These are phyloP conservation scores for Leccinum truebloodii DNA, from an alignment of 768 basidiomycete genomes.

Conservation along the genomic window DNA sequence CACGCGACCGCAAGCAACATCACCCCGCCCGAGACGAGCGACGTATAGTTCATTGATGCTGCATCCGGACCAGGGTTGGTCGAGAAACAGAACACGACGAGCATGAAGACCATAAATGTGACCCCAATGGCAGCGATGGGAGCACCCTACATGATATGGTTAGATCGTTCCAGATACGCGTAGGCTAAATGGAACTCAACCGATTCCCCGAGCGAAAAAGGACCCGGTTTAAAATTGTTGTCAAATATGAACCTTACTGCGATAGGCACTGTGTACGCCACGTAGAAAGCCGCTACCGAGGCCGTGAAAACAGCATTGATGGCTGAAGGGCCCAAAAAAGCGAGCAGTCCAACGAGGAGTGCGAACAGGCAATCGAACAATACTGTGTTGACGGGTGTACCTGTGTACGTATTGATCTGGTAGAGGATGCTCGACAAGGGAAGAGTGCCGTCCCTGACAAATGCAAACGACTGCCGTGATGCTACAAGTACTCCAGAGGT, in stretches of 20 bases:
- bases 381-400: slow-evolving; percentile 60
- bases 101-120: slow-evolving; percentile 64
- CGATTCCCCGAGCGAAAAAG: slow-evolving; percentile 44
- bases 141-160: slow-evolving; percentile 40
- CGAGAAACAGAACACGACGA: slow-evolving; percentile 63
- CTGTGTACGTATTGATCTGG: slow-evolving; percentile 48
- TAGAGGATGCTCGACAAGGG: slow-evolving; percentile 56
- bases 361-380: slow-evolving; percentile 48
- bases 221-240: slow-evolving; percentile 46
- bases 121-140: slow-evolving; percentile 56
- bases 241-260: slow-evolving; percentile 47
- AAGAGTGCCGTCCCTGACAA: slow-evolving; percentile 58
- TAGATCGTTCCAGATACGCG: background rate
- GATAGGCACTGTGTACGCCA: slow-evolving; percentile 49
- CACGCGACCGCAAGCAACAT: slow-evolving; percentile 55
- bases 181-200: slow-evolving; percentile 24
- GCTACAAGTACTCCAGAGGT: slow-evolving; percentile 43
- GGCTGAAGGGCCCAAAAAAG: slow-evolving; percentile 52
- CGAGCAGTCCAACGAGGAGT: slow-evolving; percentile 49
- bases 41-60: slow-evolving; percentile 67
- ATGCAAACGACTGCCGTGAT: slow-evolving; percentile 56
- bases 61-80: slow-evolving; percentile 44
- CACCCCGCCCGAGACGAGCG: slow-evolving; percentile 62
- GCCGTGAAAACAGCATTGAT: slow-evolving; percentile 58
- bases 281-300: slow-evolving; percentile 43